Evolutionary conservation across 306 rosid species (phyloP).

Genomic region (Dryas octopetala): DNA sequence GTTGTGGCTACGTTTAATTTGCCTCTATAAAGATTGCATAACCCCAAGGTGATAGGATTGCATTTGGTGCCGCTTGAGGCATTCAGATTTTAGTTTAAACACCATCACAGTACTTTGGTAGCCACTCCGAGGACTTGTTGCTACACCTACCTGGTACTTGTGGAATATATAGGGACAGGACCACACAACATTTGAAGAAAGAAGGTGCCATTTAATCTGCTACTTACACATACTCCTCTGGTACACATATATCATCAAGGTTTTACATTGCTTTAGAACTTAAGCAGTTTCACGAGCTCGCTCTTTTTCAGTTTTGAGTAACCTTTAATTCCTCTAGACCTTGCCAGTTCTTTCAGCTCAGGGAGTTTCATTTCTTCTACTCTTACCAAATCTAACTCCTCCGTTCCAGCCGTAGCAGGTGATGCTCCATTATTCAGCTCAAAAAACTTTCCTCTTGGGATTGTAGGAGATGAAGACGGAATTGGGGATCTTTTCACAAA

Average conservation of each 20-base stretch:
- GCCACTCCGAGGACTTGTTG: no score
- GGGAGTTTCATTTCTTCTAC: slow-evolving; percentile 49
- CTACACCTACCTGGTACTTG: no score
- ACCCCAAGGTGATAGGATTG: no score
- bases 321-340: slow-evolving; percentile 56
- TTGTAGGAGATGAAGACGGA: slow-evolving; percentile 25
- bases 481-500: slow-evolving; percentile 61
- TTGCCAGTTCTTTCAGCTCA: slow-evolving; percentile 56
- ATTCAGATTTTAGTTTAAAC: no score
- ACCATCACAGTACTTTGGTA: no score
- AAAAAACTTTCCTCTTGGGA: slow-evolving; percentile 17
- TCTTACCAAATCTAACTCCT: slow-evolving; percentile 28
- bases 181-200: background rate
- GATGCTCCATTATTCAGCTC: slow-evolving; percentile 15
- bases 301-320: slow-evolving; percentile 61
- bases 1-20: no score
- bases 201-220: background rate
- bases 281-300: slow-evolving; percentile 43
- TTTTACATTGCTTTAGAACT: slow-evolving; percentile 4
- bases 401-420: slow-evolving; percentile 5
- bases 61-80: no score
- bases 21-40: no score
- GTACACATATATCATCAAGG: background rate
- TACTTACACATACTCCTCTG: background rate
- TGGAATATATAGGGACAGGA: no score